Percentiles rank a stretch among this genome's conserved stretches.
Evolutionary conservation across 768 basidiomycete genomes (phyloP).

Genomic region (Mycena vitilis): DNA sequence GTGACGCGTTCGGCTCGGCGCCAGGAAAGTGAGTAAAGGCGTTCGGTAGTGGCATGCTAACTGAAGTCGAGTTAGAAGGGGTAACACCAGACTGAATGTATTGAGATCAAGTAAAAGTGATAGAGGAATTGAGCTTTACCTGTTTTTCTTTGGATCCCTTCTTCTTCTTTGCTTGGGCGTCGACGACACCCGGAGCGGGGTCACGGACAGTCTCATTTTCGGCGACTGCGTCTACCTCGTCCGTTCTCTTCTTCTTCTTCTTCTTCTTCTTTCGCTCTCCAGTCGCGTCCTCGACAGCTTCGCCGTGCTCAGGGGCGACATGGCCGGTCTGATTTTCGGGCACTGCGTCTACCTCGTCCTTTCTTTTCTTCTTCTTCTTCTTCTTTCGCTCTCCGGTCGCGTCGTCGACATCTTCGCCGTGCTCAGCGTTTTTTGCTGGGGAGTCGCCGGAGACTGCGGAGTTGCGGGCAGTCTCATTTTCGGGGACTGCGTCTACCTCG

Average conservation of each 20-base stretch:
- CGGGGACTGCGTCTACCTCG: background rate
- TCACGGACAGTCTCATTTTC: background rate
- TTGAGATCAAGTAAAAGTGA: background rate
- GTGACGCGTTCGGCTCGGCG: slow-evolving; percentile 28
- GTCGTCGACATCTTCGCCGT: background rate
- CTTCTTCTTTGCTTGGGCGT: slow-evolving; percentile 22
- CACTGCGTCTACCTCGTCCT: background rate
- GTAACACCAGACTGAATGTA: background rate
- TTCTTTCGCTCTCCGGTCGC: slow-evolving; percentile 36
- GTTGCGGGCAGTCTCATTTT: background rate
- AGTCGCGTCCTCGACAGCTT: background rate
- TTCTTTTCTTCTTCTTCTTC: slow-evolving; percentile 41
- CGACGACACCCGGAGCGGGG: background rate
- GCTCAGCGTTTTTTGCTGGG: too few species aligned
- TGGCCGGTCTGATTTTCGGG: background rate
- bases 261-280: slow-evolving; percentile 41
- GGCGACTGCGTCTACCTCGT: background rate
- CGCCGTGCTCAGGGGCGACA: background rate
- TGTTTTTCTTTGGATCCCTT: slow-evolving; percentile 30
- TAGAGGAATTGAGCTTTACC: background rate
- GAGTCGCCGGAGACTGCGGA: slow-evolving; percentile 2
- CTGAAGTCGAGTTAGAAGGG: background rate
- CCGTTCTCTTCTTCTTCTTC: slow-evolving; percentile 36
- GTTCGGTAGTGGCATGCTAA: slow-evolving; percentile 13
- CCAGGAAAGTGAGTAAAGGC: slow-evolving; percentile 4